Conservation (phyloP, 2,329 filamentous ascomycete genomes). For the Zymoseptoria crescenta region DNA sequence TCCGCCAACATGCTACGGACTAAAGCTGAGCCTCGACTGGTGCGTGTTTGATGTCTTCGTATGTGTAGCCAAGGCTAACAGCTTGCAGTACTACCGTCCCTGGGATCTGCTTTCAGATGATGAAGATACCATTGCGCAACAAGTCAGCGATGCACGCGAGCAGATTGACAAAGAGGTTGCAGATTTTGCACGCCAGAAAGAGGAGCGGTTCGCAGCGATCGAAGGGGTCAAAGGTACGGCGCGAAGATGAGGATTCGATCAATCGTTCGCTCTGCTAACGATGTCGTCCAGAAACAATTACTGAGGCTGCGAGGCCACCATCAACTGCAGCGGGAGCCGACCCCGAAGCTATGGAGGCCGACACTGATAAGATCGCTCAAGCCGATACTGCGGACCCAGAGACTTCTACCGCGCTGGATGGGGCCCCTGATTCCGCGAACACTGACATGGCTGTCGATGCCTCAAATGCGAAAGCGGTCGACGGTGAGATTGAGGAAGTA, state of each 20-base stretch:
- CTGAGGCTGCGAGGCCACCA: too few relatives aligned
- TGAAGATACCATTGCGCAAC: slow-evolving; percentile 61
- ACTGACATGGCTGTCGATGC: background rate
- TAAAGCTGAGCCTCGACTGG: slow-evolving; percentile 61
- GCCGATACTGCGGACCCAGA: background rate
- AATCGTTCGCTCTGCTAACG: background rate
- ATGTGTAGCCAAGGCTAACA: slow-evolving; percentile 1
- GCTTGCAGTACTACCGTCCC: slow-evolving; percentile 69
- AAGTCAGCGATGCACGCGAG: slow-evolving; percentile 58
- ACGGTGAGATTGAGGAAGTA: slow-evolving; percentile 4
- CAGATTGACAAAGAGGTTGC: slow-evolving; percentile 57
- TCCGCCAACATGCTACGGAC: slow-evolving; percentile 69
- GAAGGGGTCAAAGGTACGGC: slow-evolving; percentile 5
- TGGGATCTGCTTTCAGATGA: slow-evolving; percentile 66
- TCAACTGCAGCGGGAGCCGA: background rate
- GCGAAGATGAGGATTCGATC: background rate
- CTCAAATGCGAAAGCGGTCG: slow-evolving; percentile 3
- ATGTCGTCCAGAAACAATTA: background rate
- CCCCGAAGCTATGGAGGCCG: slow-evolving; percentile 1
- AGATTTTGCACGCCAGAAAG: slow-evolving; percentile 47
- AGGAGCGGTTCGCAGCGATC: slow-evolving; percentile 3
- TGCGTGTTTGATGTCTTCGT: slow-evolving; percentile 40
- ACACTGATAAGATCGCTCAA: background rate
- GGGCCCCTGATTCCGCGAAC: background rate
- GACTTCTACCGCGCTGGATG: background rate